Percentiles rank a stretch among this genome's conserved stretches.
Evolutionary conservation across 345 rosid genomes (phyloP).

Genomic region (Salix arbutifolia): DNA sequence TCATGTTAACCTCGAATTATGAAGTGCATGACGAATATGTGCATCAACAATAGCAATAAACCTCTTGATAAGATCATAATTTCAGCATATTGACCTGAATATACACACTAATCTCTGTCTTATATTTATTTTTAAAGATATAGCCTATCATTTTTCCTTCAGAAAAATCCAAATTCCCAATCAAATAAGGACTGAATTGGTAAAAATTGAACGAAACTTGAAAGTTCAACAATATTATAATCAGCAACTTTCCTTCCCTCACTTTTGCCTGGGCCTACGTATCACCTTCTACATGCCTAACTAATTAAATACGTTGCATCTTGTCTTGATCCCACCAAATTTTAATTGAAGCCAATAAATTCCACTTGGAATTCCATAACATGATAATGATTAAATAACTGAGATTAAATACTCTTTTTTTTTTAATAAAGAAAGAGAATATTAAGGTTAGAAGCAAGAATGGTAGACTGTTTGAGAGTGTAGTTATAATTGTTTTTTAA

Average conservation of each 20-base stretch:
- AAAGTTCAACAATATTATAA: not conserved
- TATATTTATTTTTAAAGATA: too few relatives aligned
- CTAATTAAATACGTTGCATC: not conserved
- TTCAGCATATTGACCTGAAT: too few relatives aligned
- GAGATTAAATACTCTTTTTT: not conserved
- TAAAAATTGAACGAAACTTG: not conserved
- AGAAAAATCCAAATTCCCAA: too few relatives aligned
- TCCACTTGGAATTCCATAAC: not conserved
- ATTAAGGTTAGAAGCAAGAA: not conserved
- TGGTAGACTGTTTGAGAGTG: too few relatives aligned
- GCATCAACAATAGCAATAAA: too few relatives aligned
- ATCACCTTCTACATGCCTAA: not conserved
- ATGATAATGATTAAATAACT: not conserved
- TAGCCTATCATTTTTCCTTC: too few relatives aligned
- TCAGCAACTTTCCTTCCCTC: not conserved
- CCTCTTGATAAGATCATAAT: too few relatives aligned
- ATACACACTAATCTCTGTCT: too few relatives aligned
- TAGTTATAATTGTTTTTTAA: too few relatives aligned
- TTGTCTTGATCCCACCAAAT: not conserved
- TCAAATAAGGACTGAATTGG: not conserved
- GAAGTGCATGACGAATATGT: too few relatives aligned
- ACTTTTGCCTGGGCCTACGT: not conserved
- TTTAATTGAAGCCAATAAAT: not conserved
- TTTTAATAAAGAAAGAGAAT: not conserved
- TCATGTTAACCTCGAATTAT: too few relatives aligned